Evolutionary conservation across 2,329 filamentous ascomycete species (phyloP), one percentile per base, ranked within the genome.

Genomic region (Fusarium agapanthi): DNA sequence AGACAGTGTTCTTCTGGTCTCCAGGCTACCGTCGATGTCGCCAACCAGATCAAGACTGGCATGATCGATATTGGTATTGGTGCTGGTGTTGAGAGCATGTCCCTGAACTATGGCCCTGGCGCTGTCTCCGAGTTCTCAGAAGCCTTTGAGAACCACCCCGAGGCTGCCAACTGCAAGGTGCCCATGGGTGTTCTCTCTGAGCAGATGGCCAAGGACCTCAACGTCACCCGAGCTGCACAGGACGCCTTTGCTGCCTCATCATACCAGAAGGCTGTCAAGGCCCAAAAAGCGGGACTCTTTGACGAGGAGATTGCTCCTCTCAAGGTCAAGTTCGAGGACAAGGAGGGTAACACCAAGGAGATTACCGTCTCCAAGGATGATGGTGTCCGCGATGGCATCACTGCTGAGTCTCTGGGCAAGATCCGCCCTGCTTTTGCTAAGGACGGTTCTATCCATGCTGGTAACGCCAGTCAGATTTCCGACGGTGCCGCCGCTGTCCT

Each of bases 81-180:
- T 75, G 95, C 95, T 26, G 96, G 96, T 79, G 95, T 97, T 30
- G 96, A 99, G 90, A 96, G 93, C 87, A 99, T 99, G 96, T 93
- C 90, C 79, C 88, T 88, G 65, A 93, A 98, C 80, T 98, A 98
- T 82, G 96, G 95, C 38, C 95, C 95, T 30, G 87, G 86, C 48
- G 96, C 96, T 69, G 95, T 98, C 22, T 90, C 91, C 70, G 96
- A 98, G 84, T 98, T 98, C 88, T 96, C 93, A 35, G 94, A 97
- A 55, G 88, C 94, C 59, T 90, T 98, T 72, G 93, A 98, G 80
- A 89, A 86, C 77, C 89, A 95, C 86, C 88, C 90, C 73, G 92
- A 96, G 80, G 89, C 95, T 30, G 93, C 93, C 79, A 97, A 98
- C 88, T 99, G 96, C 91, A 98, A 97, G 86, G 95, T 98, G 7